These are phyloP conservation scores for Curvularia sp. DNA, from an alignment of 2,329 filamentous ascomycete genomes.

Conservation along the genomic window DNA sequence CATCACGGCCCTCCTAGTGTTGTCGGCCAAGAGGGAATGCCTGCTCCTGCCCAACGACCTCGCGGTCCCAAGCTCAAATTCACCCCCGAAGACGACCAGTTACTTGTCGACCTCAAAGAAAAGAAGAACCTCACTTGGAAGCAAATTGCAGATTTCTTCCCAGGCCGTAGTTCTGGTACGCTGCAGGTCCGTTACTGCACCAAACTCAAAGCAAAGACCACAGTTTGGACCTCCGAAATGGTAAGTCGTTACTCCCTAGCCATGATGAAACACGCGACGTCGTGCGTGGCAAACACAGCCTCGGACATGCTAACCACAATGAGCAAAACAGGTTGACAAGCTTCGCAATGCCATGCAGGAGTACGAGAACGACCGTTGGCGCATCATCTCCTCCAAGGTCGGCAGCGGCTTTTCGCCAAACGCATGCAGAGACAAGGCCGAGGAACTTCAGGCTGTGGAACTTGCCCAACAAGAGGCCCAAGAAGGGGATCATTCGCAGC, in stretches of 20 bases:
- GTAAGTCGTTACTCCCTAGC: constrained; percentile 60
- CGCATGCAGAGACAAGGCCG: constrained; percentile 82
- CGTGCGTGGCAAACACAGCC: constrained; percentile 38
- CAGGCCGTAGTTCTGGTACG: constrained; percentile 86
- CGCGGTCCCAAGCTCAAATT: constrained; percentile 93
- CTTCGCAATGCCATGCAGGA: constrained; percentile 78
- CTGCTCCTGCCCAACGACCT: constrained; percentile 77
- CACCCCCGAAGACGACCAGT: constrained; percentile 86
- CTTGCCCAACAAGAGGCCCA: constrained; percentile 31
- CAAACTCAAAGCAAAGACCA: constrained; percentile 92
- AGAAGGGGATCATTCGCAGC: constrained; percentile 33
- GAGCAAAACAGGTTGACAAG: constrained; percentile 70
- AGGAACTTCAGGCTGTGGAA: constrained; percentile 60
- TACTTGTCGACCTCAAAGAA: constrained; percentile 90
- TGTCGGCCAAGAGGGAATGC: constrained; percentile 88
- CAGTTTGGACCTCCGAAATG: constrained; percentile 91
- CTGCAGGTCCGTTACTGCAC: constrained; percentile 94
- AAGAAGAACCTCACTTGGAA: constrained; percentile 96
- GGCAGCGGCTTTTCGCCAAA: constrained; percentile 87
- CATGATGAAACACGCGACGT: constrained; percentile 47
- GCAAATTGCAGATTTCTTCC: constrained; percentile 96
- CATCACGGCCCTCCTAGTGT: constrained; percentile 77
- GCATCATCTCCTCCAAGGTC: constrained; percentile 88
- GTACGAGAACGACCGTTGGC: constrained; percentile 92
- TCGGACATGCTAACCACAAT: constrained; percentile 45